A percentile compares a stretch with the other conserved stretches of the same genome.
phyloP scores from a whole-genome alignment of 352 stramenopile genomes.

The Pythium guiyangense region DNA sequence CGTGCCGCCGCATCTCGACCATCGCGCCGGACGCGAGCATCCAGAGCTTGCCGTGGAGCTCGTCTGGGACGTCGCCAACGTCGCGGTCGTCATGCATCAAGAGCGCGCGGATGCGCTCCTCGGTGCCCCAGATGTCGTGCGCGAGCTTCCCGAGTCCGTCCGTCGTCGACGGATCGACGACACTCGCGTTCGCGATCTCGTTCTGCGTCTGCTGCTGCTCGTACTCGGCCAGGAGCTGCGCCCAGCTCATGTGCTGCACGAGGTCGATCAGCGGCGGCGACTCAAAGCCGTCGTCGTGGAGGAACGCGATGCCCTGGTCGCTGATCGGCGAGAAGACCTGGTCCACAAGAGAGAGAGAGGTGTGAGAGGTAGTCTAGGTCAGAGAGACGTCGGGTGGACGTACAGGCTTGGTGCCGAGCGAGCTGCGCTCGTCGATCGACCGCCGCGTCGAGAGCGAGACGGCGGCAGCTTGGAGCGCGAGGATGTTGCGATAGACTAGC shows the following conservation, averaged over 20 bases:
- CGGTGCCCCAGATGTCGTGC: conserved; percentile 74
- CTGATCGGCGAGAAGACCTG: conserved; percentile 31
- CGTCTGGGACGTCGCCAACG: conserved; percentile 46
- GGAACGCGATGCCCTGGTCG: conserved; percentile 33
- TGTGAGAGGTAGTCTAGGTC: too few relatives aligned
- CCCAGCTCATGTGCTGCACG: conserved; percentile 58
- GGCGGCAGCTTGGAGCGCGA: conserved; percentile 64
- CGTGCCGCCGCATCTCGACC: conserved; percentile 56
- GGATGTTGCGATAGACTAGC: conserved; percentile 82
- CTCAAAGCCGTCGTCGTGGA: conserved; percentile 35
- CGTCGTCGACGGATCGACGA: conserved; percentile 18
- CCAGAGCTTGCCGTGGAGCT: conserved; percentile 78
- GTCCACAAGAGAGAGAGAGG: conserved; percentile 15
- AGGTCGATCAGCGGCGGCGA: conserved; percentile 39
- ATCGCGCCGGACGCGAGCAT: conserved; percentile 70
- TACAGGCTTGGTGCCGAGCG: conserved; percentile 28
- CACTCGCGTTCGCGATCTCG: conserved; percentile 27
- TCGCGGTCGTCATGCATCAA: conserved; percentile 57
- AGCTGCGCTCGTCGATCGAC: conserved; percentile 79
- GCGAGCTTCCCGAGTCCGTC: conserved; percentile 62
- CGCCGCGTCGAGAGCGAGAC: conserved; percentile 71
- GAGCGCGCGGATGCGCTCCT: conserved; percentile 74
- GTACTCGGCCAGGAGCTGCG: conserved; percentile 58
- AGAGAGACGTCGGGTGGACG: neutral
- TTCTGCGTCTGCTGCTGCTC: conserved; percentile 60